These are phyloP conservation scores for Suillus subalutaceus DNA, from an alignment of 768 basidiomycete species.

Conservation along the genomic window DNA sequence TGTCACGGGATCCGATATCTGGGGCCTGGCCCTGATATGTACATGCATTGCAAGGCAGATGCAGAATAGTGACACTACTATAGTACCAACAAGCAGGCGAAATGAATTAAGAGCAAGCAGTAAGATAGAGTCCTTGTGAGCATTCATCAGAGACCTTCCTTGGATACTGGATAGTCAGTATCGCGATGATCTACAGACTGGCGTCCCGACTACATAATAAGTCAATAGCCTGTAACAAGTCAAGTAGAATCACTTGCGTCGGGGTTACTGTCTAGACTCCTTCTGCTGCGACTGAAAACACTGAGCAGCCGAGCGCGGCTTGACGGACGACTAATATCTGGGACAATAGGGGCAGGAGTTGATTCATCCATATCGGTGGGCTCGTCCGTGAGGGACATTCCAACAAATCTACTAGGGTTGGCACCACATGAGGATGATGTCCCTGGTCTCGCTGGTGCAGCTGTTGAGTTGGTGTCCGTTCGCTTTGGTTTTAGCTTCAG, in stretches of 20 bases:
- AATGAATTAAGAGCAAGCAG: background rate
- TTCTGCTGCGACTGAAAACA: slow-evolving; percentile 30
- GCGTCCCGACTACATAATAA: background rate
- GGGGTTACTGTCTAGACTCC: slow-evolving; percentile 6
- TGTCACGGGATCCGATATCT: background rate
- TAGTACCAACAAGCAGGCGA: background rate
- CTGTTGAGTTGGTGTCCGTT: slow-evolving; percentile 16
- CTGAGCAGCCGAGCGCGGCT: slow-evolving; percentile 34
- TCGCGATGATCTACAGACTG: background rate
- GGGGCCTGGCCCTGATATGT: background rate
- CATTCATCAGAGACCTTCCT: background rate
- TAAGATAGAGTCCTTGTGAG: background rate
- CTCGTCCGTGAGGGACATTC: slow-evolving; percentile 42
- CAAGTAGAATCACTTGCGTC: slow-evolving; percentile 17
- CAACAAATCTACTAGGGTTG: slow-evolving; percentile 23
- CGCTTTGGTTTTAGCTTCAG: slow-evolving; percentile 23
- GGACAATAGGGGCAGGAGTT: slow-evolving; percentile 17
- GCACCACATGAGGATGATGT: slow-evolving; percentile 27
- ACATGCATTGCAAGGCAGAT: background rate
- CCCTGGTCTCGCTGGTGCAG: slow-evolving; percentile 16
- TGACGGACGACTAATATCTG: slow-evolving; percentile 21
- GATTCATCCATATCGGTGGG: slow-evolving; percentile 38
- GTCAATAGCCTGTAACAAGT: background rate
- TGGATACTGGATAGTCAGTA: background rate
- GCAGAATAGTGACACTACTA: background rate